These are phyloP conservation scores for Syncephalis fuscata DNA, from an alignment of 371 early-diverging fungal species.

Conservation along the genomic window DNA sequence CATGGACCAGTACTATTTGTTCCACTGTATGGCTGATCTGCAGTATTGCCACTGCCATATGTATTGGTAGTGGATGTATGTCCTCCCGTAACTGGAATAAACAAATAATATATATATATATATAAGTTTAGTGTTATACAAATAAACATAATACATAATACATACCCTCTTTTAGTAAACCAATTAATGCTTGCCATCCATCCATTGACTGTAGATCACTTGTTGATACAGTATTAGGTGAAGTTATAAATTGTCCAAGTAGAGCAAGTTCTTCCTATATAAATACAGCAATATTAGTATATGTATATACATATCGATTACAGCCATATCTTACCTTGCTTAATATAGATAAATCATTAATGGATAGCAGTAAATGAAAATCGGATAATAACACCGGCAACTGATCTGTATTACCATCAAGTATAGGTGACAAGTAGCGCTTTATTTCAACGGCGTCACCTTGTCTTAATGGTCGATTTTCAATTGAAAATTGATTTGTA, in stretches of 20 bases:
- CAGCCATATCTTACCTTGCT: constrained; percentile 8
- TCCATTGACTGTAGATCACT: constrained; percentile 21
- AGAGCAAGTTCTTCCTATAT: constrained; percentile 30
- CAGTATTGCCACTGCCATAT: constrained; percentile 8
- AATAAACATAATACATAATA: too few relatives aligned
- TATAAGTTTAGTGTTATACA: too few relatives aligned
- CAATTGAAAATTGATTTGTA: constrained; percentile 38
- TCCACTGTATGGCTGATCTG: constrained; percentile 6
- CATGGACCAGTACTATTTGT: constrained; percentile 20
- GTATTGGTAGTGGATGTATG: constrained; percentile 6
- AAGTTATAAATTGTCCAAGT: constrained; percentile 28
- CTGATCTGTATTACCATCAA: constrained; percentile 5
- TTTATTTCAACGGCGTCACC: constrained; percentile 2
- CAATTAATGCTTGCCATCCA: constrained; percentile 68
- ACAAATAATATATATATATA: too few relatives aligned
- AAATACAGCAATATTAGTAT: too few relatives aligned
- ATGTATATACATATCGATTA: too few relatives aligned
- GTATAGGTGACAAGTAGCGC: constrained; percentile 2
- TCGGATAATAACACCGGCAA: constrained; percentile 40
- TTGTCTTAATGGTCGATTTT: constrained; percentile 35
- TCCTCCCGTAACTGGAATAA: constrained; percentile 3
- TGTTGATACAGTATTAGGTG: constrained; percentile 20
- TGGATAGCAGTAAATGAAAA: constrained; percentile 66
- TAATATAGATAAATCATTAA: constrained; percentile 29
- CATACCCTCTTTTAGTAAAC: constrained; percentile 40